Percentiles rank a stretch among this genome's conserved stretches.
These are phyloP conservation scores for Zancudomyces culisetae DNA, from an alignment of 371 early-diverging fungal genomes.

Conservation along the genomic window DNA sequence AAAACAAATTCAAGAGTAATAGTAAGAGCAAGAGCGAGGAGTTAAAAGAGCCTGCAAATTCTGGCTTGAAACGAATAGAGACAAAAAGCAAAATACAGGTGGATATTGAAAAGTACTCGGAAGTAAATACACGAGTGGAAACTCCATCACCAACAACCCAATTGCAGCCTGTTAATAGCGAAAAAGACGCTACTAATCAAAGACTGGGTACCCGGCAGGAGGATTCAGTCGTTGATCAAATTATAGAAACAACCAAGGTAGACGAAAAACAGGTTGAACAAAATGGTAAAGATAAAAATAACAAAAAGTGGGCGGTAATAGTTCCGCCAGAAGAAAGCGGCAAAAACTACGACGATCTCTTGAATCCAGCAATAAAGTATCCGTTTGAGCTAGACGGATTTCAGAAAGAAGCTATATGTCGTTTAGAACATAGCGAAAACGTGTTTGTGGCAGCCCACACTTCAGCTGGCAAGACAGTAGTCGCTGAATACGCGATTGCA, in stretches of 20 bases:
- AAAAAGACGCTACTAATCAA: neutral
- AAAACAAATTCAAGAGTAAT: neutral
- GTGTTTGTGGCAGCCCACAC: constrained; percentile 99
- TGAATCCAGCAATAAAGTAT: constrained; percentile 32
- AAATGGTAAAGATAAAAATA: constrained; percentile 5
- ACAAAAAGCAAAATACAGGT: too few relatives aligned
- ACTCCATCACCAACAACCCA: neutral
- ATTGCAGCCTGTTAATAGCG: neutral
- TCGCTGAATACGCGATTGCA: constrained; percentile 98
- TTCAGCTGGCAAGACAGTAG: constrained; percentile 98
- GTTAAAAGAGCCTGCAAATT: neutral
- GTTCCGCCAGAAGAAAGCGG: constrained; percentile 68
- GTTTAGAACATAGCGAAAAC: constrained; percentile 81
- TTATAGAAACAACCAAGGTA: too few relatives aligned
- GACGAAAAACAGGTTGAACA: neutral
- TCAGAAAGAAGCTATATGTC: constrained; percentile 95
- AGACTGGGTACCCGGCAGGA: neutral
- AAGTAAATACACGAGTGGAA: neutral
- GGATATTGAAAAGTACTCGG: neutral
- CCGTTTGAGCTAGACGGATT: constrained; percentile 97
- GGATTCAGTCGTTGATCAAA: too few relatives aligned
- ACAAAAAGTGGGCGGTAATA: constrained; percentile 80
- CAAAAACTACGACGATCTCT: constrained; percentile 51
- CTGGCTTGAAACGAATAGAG: neutral
- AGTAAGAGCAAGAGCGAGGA: neutral